Conservation (phyloP, 139 green algal species). For the Chlamydomonas schloesseri region DNA sequence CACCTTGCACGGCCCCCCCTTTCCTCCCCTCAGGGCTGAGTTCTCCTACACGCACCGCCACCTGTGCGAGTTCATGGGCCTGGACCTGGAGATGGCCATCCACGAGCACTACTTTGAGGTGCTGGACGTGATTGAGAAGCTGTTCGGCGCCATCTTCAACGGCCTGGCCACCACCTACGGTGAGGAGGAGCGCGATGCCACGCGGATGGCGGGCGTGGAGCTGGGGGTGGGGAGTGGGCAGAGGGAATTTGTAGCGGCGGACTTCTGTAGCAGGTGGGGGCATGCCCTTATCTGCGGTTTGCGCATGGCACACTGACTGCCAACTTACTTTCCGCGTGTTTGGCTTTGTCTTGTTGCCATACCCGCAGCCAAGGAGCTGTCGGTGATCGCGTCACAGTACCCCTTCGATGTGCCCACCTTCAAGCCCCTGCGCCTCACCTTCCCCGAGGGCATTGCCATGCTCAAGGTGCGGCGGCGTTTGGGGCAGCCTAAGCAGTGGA, state of each 20-base stretch:
- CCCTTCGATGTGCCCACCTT: constrained; percentile 91
- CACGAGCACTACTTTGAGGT: constrained; percentile 97
- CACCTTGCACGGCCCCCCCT: too few relatives aligned
- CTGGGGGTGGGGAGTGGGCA: too few relatives aligned
- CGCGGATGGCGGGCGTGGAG: too few relatives aligned
- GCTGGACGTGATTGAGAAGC: constrained; percentile 93
- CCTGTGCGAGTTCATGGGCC: constrained; percentile 98
- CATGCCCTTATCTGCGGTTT: too few relatives aligned
- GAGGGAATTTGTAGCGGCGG: too few relatives aligned
- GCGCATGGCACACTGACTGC: too few relatives aligned
- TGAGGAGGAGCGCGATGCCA: too few relatives aligned
- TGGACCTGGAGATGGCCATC: constrained; percentile 99
- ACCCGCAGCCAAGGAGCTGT: constrained; percentile 80
- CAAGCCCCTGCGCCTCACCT: constrained; percentile 88
- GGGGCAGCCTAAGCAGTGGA: too few relatives aligned
- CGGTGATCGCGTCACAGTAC: constrained; percentile 88
- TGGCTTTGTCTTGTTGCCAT: too few relatives aligned
- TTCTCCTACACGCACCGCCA: constrained; percentile 97
- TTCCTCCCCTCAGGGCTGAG: too few relatives aligned
- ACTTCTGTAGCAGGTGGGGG: too few relatives aligned
- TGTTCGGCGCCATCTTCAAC: constrained; percentile 96
- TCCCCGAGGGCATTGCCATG: constrained; percentile 95
- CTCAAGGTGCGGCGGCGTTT: constrained; percentile 78
- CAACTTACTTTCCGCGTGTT: too few relatives aligned
- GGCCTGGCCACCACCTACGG: constrained; percentile 76